Evolutionary conservation across 768 basidiomycete genomes (phyloP).

Genomic region (Flagelloscypha sp.): DNA sequence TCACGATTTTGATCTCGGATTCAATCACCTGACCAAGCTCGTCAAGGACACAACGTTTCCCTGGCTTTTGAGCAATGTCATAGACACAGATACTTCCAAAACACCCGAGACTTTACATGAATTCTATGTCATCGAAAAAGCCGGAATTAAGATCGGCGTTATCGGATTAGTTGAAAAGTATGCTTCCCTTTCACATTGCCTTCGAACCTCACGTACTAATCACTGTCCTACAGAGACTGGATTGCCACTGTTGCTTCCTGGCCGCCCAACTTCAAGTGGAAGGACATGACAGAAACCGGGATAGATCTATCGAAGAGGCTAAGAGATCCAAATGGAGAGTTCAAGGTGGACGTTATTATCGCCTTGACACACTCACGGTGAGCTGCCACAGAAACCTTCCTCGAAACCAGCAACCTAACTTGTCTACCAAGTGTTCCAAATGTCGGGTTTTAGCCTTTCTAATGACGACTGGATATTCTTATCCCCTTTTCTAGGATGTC

Average conservation of each 20-base stretch:
- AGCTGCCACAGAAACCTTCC: conserved; percentile 9
- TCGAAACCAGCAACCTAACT: conserved; percentile 3
- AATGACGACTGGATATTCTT: not conserved
- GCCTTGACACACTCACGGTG: conserved; percentile 81
- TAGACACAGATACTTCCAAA: conserved; percentile 54
- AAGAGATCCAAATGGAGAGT: conserved; percentile 59
- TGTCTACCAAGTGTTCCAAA: conserved; percentile 34
- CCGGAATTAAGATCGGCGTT: conserved; percentile 65
- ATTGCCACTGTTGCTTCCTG: conserved; percentile 81
- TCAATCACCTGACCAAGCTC: conserved; percentile 57
- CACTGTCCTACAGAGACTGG: conserved; percentile 57
- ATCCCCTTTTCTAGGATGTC: conserved; percentile 46
- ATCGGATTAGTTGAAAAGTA: conserved; percentile 87
- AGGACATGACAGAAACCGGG: conserved; percentile 66
- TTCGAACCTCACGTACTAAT: not conserved
- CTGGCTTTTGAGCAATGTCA: conserved; percentile 85
- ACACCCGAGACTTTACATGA: conserved; percentile 56
- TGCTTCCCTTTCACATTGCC: conserved; percentile 7
- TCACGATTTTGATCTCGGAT: conserved; percentile 88
- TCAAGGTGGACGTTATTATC: conserved; percentile 74
- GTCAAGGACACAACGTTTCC: conserved; percentile 73
- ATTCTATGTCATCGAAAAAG: conserved; percentile 60
- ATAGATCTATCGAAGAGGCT: conserved; percentile 64
- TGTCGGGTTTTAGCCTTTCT: conserved; percentile 19
- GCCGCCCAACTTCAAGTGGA: conserved; percentile 73